Evolutionary conservation across 2,329 filamentous ascomycete genomes (phyloP), one percentile per base, ranked within the genome.

Genomic region (Pseudogymnoascus sp.): DNA sequence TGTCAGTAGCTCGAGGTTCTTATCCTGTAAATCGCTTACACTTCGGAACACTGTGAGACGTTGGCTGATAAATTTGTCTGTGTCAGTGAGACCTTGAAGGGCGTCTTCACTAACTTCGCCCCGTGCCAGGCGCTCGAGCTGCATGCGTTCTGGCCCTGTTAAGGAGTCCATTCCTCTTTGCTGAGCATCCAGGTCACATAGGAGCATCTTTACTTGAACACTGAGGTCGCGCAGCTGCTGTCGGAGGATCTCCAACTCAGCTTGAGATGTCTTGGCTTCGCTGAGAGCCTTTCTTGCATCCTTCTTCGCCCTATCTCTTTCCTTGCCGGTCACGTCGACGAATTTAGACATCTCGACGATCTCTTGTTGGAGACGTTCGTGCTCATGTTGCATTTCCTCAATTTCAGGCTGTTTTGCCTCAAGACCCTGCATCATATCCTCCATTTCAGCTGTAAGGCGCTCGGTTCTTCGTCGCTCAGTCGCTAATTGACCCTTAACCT

Each of bases 11-110:
- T 95, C 89, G 65, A 89, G 82, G 67, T 99, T 97, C 79, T 96
- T 92, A 64, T 89, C 84, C 72, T 97, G 92, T 8, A 99, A 80
- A 62, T 96, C 90, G 64, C 85, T 81, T 40, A 97, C 85, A 67
- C 92, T 88, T 70, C 90, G 91, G 84, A 96, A 99, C 0, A 92
- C 86, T 7, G 93, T 89, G n/a, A 97, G 81, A 66, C 93, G 89
- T 71, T 95, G 86, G 28, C 89, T 95, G 70, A 99, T 96, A 74
- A 96, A 89, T 63, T 87, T 88, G 70, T 93, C 91, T 0, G 93
- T 96, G 66, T 92, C 89, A 4, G 89, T 93, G 73, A 93, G 82
- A 67, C 91, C 89, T 36, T 89, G 84, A 5, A 90, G 77, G 0
- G 84, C 82, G 63, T 88, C 85, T 63, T 91, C 89, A 7, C 84